Evolutionary conservation across 2,329 filamentous ascomycete genomes (phyloP).

Genomic region (Emmonsiellopsis sp.): DNA sequence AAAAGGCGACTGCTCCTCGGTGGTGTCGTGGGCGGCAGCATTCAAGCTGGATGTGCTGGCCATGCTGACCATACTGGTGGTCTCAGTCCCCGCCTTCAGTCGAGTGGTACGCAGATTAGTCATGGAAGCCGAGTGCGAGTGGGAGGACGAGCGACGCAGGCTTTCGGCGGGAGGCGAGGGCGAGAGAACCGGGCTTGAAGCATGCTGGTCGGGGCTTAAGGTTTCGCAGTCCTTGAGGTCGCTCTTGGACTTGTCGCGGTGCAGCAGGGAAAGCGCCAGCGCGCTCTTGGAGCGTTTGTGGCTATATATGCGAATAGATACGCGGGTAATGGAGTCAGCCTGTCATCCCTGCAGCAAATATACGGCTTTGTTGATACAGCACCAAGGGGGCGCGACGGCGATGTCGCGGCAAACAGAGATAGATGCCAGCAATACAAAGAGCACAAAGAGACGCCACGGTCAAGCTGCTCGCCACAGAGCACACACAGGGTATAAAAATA

Average conservation of each 20-base stretch:
- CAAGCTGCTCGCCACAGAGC: too few species aligned
- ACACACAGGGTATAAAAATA: too few species aligned
- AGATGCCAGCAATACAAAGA: too few species aligned
- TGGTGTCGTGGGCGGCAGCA: conserved; percentile 13
- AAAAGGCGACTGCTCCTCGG: conserved; percentile 20
- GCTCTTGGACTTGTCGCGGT: conserved; percentile 41
- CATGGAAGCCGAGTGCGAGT: conserved; percentile 18
- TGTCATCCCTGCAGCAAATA: too few species aligned
- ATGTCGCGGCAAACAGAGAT: too few species aligned
- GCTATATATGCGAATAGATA: conserved; percentile 14
- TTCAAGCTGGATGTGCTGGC: conserved; percentile 4
- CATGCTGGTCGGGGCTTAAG: conserved; percentile 13
- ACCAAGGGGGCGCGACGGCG: too few species aligned
- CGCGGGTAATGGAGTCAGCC: too few species aligned
- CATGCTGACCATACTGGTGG: conserved; percentile 2
- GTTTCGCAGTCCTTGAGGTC: conserved; percentile 25
- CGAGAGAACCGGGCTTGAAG: conserved; percentile 13
- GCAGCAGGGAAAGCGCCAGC: conserved; percentile 45
- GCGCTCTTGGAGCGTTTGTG: conserved; percentile 47
- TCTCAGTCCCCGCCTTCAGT: conserved; percentile 20
- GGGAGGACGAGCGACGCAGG: conserved; percentile 11
- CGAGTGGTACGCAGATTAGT: conserved; percentile 23
- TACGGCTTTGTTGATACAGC: too few species aligned
- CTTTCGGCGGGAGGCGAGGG: conserved; percentile 16
- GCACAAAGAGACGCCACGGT: too few species aligned